phyloP scores from a whole-genome alignment of 768 basidiomycete genomes.

The Pleurotus sapidus region DNA sequence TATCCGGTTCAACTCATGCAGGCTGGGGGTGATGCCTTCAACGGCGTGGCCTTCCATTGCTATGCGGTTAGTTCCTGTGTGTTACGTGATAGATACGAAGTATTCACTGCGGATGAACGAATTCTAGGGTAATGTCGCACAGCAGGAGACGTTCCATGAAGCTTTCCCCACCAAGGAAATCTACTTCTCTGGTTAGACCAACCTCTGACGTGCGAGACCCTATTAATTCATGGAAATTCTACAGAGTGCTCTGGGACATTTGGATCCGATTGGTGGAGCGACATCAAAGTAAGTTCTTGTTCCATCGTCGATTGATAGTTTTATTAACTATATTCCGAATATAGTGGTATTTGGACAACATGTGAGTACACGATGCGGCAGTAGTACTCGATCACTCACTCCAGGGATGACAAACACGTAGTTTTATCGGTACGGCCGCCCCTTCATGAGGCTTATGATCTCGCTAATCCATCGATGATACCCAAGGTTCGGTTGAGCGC shows the following conservation, averaged over 20 bases:
- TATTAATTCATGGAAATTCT: too few relatives aligned
- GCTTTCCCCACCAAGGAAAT: slow-evolving; percentile 55
- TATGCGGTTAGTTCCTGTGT: slow-evolving; percentile 36
- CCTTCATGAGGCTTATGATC: too few relatives aligned
- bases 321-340: neutral
- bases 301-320: too few relatives aligned
- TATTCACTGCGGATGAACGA: slow-evolving; percentile 5
- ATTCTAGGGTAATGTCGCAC: slow-evolving; percentile 37
- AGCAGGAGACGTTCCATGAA: slow-evolving; percentile 56
- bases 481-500: slow-evolving; percentile 32
- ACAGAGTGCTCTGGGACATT: slow-evolving; percentile 63
- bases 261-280: slow-evolving; percentile 76
- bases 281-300: slow-evolving; percentile 57
- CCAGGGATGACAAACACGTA: neutral
- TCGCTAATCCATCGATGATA: too few relatives aligned
- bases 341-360: slow-evolving; percentile 69
- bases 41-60: slow-evolving; percentile 73
- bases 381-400: too few relatives aligned
- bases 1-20: slow-evolving; percentile 67
- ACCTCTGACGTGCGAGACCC: neutral
- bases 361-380: slow-evolving; percentile 33
- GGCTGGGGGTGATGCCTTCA: slow-evolving; percentile 49
- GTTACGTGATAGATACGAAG: neutral
- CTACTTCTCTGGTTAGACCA: slow-evolving; percentile 38
- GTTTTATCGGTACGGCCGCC: slow-evolving; percentile 17